Evolutionary conservation across 345 rosid genomes (phyloP), one percentile per base, ranked within the genome.

Genomic region (Firmiana major): DNA sequence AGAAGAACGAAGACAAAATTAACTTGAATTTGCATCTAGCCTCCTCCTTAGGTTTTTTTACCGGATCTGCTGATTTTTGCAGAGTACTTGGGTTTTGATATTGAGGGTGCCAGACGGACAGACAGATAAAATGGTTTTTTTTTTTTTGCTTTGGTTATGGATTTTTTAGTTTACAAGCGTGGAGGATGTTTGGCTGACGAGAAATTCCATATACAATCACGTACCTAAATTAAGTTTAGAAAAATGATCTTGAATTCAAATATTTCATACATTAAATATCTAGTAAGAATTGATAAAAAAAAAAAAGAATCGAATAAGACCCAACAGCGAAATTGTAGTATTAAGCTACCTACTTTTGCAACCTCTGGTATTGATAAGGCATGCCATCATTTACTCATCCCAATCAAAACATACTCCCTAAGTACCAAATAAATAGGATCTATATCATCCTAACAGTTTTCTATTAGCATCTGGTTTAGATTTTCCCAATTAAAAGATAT

Each of bases 1-100:
- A 66, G 11, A 11, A 40, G 22, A 65, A 40, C n/a, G 48, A 40
- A 40, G 73, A 16, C 16, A 19, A 68, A 26, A 69, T 5, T 13
- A 28, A 49, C 74, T 58, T 28, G 59, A 70, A 70, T 28, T 31
- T 49, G 40, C n/a, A 17, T 17, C 8, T 16, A 17, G 59, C 22
- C 16, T 48, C 38, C n/a, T n/a, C n/a, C n/a, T n/a, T n/a, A n/a
- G 7, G 22, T 12, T 17, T 43, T 22, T 9, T 12, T 54, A n/a
- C n/a, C 16, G 24, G 74, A 70, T 70, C 74, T 70, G 74, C 43
- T 70, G 74, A 17, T 49, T 28, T 70, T 48, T 58, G 74, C 59
- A 49, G 22, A 2, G 38, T 8, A 3, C 48, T 21, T 16, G 22
- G 55, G 40, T 48, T 48, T 48, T 49, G 74, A 17, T 8, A 49